Evolutionary conservation across 345 rosid genomes (phyloP), one percentile per base, ranked within the genome.

Genomic region (Psidium friedrichsthalianum): DNA sequence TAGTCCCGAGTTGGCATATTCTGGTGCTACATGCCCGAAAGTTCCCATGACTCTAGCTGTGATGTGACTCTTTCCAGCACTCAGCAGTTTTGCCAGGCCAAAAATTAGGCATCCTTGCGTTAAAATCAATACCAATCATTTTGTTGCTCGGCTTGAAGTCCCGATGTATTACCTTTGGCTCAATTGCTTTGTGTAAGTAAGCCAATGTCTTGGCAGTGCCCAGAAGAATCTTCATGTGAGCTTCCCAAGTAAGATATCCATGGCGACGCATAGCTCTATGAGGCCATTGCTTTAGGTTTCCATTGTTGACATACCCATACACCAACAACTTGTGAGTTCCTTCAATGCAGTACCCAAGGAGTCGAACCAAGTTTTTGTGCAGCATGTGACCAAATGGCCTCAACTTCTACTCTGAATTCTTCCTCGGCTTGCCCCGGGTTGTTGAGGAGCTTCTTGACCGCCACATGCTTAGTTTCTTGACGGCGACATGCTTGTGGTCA

Each of bases 21-120:
- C 98, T 20, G 99, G 99, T 29, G 99, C 99, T 51, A 97, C 99
- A 85, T 95, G 95, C 98, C 98, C 99, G 53, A 97, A 97, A 56
- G 99, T 97, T 85, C 99, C 98, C 98, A 97, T 95, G 74, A 97
- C 98, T 92, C 98, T 91, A 56, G 99, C 95, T 78, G 98, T 95
- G 82, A 97, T 92, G 74, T 94, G 92, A 88, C 94, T 95, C 87
- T 91, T 93, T 89, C 96, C 99, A 76, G 96, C 95, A 90, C 98
- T 98, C 44, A 97, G 92, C 90, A 97, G 85, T 85, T 97, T 97
- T 85, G 99, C 98, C 87, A 97, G 94, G 76, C 98, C 98, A 36
- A 82, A 97, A 97, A 91, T 97, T 97, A 86, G 99, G 95, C 88
- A 97, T 92, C 91, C 94, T 97, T 6, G 98, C 98, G 16, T 94